Conservation (phyloP, 306 rosid genomes). For the Gynostemma pentaphyllum region DNA sequence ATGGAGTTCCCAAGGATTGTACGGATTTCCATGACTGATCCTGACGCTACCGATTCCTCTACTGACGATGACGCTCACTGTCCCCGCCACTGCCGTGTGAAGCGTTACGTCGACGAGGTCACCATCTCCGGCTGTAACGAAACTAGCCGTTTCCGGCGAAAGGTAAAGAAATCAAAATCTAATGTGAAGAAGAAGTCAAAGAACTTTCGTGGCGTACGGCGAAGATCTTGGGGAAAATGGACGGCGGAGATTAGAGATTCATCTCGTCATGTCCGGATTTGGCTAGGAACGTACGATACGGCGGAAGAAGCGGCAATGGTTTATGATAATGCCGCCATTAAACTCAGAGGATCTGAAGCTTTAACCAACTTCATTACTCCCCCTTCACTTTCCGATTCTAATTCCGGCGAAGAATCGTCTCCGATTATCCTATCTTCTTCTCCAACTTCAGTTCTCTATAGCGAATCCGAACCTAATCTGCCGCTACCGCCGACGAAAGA, state of each 20-base stretch:
- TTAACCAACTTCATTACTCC: slow-evolving; percentile 42
- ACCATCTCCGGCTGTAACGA: slow-evolving; percentile 26
- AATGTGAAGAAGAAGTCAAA: slow-evolving; percentile 4
- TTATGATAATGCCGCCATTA: slow-evolving; percentile 45
- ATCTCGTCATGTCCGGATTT: slow-evolving; percentile 26
- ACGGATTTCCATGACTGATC: slow-evolving; percentile 42
- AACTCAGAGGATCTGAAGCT: slow-evolving; percentile 44
- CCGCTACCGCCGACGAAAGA: slow-evolving; percentile 5
- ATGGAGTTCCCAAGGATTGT: slow-evolving; percentile 20
- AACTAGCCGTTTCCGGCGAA: neutral
- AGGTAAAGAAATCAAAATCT: slow-evolving; percentile 15
- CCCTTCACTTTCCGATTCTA: slow-evolving; percentile 15
- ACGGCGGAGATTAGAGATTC: slow-evolving; percentile 75
- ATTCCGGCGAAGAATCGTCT: slow-evolving; percentile 32
- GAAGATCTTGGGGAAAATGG: slow-evolving; percentile 72
- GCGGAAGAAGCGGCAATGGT: slow-evolving; percentile 68
- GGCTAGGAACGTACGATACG: slow-evolving; percentile 59
- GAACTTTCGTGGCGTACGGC: slow-evolving; percentile 58
- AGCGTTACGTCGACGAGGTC: slow-evolving; percentile 45
- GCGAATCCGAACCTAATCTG: slow-evolving; percentile 17
- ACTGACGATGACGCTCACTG: slow-evolving; percentile 27
- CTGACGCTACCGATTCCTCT: slow-evolving; percentile 64
- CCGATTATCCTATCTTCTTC: slow-evolving; percentile 26
- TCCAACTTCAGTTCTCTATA: slow-evolving; percentile 47
- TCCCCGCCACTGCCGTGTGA: slow-evolving; percentile 44